Conservation (phyloP, 2,329 filamentous ascomycete species). For the Penicillium sp. region DNA sequence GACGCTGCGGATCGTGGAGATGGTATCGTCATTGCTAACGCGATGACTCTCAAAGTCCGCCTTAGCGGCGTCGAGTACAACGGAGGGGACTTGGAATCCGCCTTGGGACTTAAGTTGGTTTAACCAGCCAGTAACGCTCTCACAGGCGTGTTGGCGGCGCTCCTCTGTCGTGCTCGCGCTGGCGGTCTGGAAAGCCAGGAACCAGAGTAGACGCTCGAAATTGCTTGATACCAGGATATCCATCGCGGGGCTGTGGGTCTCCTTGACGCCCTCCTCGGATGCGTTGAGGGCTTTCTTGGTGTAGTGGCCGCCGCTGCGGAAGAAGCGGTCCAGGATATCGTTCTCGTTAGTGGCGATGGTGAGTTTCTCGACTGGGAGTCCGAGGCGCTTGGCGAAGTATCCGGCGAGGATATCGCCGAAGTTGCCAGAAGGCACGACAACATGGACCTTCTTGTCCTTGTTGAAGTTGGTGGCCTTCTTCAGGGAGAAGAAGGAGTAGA, state of each 20-base stretch:
- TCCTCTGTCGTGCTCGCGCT: conserved; percentile 46
- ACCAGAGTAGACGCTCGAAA: conserved; percentile 96
- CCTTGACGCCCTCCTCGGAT: conserved; percentile 71
- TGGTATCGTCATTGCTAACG: conserved; percentile 66
- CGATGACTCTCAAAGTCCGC: conserved; percentile 80
- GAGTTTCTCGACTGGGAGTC: conserved; percentile 83
- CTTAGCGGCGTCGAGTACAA: conserved; percentile 72
- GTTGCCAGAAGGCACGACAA: conserved; percentile 92
- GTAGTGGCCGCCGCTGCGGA: conserved; percentile 79
- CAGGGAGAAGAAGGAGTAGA: conserved; percentile 89
- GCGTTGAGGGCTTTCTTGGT: conserved; percentile 72
- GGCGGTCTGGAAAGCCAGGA: conserved; percentile 73
- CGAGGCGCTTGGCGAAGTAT: conserved; percentile 91
- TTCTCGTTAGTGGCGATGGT: conserved; percentile 96
- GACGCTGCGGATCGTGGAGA: conserved; percentile 65
- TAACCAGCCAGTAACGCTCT: conserved; percentile 79
- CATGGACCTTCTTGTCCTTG: conserved; percentile 66
- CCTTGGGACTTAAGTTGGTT: conserved; percentile 77
- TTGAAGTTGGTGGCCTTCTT: conserved; percentile 64
- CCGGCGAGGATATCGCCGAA: conserved; percentile 90
- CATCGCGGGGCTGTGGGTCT: conserved; percentile 94
- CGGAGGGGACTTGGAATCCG: conserved; percentile 77
- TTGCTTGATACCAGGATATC: conserved; percentile 96
- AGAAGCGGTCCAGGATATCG: conserved; percentile 92
- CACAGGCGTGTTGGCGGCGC: conserved; percentile 60